phyloP scores from a whole-genome alignment of 2,329 filamentous ascomycete genomes.

The Hymenoscyphus repandus region DNA sequence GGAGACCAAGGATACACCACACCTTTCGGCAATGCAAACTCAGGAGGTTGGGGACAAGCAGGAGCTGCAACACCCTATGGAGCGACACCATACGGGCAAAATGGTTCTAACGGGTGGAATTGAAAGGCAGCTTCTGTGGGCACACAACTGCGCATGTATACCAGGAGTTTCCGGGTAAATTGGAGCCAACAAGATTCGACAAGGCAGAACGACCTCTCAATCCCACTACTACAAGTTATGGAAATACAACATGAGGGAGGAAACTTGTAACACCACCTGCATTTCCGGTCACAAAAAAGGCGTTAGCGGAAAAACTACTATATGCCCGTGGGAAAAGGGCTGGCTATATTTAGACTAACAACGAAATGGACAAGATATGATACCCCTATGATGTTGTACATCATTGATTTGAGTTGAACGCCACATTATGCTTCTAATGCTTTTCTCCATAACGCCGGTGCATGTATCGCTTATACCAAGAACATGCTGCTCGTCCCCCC shows the following conservation, averaged over 20 bases:
- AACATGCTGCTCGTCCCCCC: neutral
- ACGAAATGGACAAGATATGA: conserved; percentile 18
- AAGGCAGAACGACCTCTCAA: neutral
- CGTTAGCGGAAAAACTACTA: conserved; percentile 15
- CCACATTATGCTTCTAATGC: conserved; percentile 19
- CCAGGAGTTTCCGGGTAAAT: neutral
- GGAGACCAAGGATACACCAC: conserved; percentile 62
- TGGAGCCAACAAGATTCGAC: neutral
- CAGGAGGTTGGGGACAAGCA: conserved; percentile 59
- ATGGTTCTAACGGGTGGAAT: conserved; percentile 26
- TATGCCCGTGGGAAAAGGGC: neutral
- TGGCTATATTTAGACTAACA: conserved; percentile 10
- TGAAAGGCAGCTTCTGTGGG: conserved; percentile 3
- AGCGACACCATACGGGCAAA: conserved; percentile 55
- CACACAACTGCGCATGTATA: conserved; percentile 2
- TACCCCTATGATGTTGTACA: conserved; percentile 17
- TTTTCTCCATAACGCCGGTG: conserved; percentile 12
- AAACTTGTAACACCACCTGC: conserved; percentile 17
- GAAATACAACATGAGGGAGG: neutral
- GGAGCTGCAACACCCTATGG: conserved; percentile 52
- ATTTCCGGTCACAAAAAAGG: conserved; percentile 12
- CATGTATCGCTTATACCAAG: conserved; percentile 4
- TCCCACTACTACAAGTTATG: too few relatives aligned
- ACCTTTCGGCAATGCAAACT: conserved; percentile 53
- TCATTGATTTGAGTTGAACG: conserved; percentile 5